Base-by-base conservation (phyloP, 139 green algal species). In the Dunaliella primolecta region DNA sequence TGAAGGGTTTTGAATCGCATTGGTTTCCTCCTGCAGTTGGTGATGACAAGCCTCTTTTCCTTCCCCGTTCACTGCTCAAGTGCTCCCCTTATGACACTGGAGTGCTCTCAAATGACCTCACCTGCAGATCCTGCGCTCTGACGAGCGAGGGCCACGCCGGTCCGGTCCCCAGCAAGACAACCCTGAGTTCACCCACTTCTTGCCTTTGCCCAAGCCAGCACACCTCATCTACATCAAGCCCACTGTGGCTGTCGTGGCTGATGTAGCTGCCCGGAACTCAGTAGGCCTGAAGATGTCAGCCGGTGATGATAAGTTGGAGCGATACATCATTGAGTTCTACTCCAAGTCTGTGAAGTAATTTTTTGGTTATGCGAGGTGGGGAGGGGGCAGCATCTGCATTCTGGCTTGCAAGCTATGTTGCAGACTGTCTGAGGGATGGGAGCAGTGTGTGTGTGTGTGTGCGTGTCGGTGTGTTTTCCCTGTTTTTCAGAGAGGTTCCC, bases 181-280 rank as follows among this genome's bases (percentile, higher is more conserved):
- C 46, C 83, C 85, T 27, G 84, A 91, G 84, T 88, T 91, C 82
- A 92, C 91, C 78, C 85, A 94, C 34, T 94, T 92, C 85, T 78
- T 94, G 84, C 87, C 87, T 2, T 86, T 94, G 38, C 91, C 91
- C 36, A 92, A 92, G 89, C 91, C 91, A 27, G 87, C 85, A 0
- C 91, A 94, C 78, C 85, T 94, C 29, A 85, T 94, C n/a, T 94
- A 90, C 86, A 88, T 94, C 80, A 92, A 92, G 89, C 91, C 91
- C 0, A 94, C 91, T 37, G 91, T 94, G 38, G 91, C 91, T 21
- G 91, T 94, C 3, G 91, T 94, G 1, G 85, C 89, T 24, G 89
- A 84, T 57, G 76, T 87, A 15, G 91, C 91, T 0, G 79, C 37
- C 37, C 86, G 87, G 72, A 83, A 33, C 35, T 91, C 85, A 21